phyloP scores from a whole-genome alignment of 106 monocot species.

The Allium cepa region DNA sequence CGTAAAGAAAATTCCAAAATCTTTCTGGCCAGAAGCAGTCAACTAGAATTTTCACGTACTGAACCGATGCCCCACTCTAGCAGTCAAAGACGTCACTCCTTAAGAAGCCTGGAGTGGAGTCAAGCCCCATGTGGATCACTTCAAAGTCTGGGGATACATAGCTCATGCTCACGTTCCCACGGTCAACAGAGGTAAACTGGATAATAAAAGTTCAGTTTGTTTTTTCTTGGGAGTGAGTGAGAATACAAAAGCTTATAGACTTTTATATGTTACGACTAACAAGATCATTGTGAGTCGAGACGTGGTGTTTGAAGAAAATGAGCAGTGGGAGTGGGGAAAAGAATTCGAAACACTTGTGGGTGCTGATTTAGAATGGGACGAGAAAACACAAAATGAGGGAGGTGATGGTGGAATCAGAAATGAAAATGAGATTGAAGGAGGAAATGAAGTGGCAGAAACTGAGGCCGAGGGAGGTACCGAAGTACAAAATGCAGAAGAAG shows the following conservation, averaged over 20 bases:
- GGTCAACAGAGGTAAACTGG: background rate
- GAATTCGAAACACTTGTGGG: background rate
- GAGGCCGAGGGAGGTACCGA: too few relatives aligned
- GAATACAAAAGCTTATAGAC: background rate
- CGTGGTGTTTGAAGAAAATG: background rate
- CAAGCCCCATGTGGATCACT: background rate
- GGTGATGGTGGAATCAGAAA: too few relatives aligned
- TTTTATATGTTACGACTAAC: background rate
- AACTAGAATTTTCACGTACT: background rate
- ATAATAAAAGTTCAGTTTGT: background rate
- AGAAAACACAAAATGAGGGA: too few relatives aligned
- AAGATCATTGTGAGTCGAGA: background rate
- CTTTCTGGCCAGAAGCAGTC: background rate
- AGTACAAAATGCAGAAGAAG: too few relatives aligned
- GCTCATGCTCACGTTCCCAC: background rate
- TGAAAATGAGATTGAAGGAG: too few relatives aligned
- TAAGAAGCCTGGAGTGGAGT: background rate
- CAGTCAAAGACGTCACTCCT: background rate
- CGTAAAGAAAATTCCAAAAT: too few relatives aligned
- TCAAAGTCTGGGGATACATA: background rate
- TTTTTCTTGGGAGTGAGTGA: background rate
- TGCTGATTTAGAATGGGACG: too few relatives aligned
- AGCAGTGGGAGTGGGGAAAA: background rate
- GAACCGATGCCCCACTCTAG: background rate
- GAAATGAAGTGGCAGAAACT: too few relatives aligned